Evolutionary conservation across 1,139 yeast species (phyloP).

Genomic region (Arxiozyma heterogenica): DNA sequence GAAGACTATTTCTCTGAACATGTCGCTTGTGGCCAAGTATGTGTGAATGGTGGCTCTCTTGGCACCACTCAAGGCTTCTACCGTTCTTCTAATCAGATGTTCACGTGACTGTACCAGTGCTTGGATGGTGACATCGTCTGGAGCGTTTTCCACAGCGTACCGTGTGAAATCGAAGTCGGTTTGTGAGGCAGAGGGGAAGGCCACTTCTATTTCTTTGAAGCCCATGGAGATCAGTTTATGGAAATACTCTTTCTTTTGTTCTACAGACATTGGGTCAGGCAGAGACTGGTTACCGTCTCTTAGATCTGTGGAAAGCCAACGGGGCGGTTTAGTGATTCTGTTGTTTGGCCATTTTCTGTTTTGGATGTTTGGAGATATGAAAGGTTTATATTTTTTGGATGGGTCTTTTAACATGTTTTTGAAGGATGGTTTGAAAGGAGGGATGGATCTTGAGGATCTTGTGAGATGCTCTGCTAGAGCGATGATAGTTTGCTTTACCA

Average conservation of each 20-base stretch:
- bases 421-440: constrained; percentile 30
- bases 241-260: constrained; percentile 82
- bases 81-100: constrained; percentile 79
- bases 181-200: constrained; percentile 95
- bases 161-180: constrained; percentile 94
- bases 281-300: constrained; percentile 96
- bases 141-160: constrained; percentile 85
- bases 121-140: constrained; percentile 87
- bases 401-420: constrained; percentile 62
- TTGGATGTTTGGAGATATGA: constrained; percentile 57
- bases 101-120: constrained; percentile 90
- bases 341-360: constrained; percentile 84
- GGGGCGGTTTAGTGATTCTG: constrained; percentile 69
- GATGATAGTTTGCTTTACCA: constrained; percentile 1
- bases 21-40: constrained; percentile 84
- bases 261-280: constrained; percentile 94
- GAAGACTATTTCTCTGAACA: constrained; percentile 86
- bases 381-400: constrained; percentile 62
- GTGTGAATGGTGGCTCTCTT: constrained; percentile 84
- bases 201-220: constrained; percentile 93
- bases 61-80: constrained; percentile 83
- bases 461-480: constrained; percentile 8
- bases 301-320: constrained; percentile 94
- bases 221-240: constrained; percentile 78
- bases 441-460: constrained; percentile 21